Evolutionary conservation across 2,329 filamentous ascomycete genomes (phyloP).

Genomic region (Cladophialophora yegresii): DNA sequence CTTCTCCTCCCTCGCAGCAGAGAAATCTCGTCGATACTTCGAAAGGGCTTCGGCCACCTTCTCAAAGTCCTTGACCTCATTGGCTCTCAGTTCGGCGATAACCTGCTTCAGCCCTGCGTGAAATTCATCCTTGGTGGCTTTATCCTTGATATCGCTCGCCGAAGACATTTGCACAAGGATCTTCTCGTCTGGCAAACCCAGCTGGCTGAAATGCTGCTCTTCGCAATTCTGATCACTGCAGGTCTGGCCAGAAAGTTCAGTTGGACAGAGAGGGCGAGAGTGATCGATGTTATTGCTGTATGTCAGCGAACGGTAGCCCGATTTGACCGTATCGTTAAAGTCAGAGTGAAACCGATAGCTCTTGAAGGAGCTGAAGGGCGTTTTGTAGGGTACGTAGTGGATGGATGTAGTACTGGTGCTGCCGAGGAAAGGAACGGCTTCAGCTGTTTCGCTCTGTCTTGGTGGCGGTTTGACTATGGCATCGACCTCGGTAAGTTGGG

Average conservation of each 20-base stretch:
- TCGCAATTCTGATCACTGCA: constrained; percentile 76
- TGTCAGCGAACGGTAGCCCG: constrained; percentile 84
- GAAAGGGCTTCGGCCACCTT: constrained; percentile 53
- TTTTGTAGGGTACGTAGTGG: constrained; percentile 70
- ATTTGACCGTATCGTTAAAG: constrained; percentile 67
- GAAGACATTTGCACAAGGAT: constrained; percentile 54
- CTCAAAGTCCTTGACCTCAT: constrained; percentile 54
- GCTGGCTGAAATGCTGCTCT: constrained; percentile 76
- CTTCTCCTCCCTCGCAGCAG: constrained; percentile 18
- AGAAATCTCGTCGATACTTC: constrained; percentile 50
- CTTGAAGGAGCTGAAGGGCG: constrained; percentile 78
- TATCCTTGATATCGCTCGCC: constrained; percentile 49
- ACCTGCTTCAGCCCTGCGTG: constrained; percentile 51
- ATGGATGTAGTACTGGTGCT: constrained; percentile 25
- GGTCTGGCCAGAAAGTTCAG: constrained; percentile 67
- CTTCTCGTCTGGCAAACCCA: constrained; percentile 63
- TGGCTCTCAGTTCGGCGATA: constrained; percentile 53
- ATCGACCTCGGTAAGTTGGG: constrained; percentile 22
- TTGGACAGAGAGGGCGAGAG: constrained; percentile 71
- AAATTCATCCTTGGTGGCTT: constrained; percentile 49
- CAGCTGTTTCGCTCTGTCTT: background rate
- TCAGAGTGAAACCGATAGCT: constrained; percentile 86
- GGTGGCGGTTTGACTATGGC: constrained; percentile 18
- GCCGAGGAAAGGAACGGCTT: constrained; percentile 8
- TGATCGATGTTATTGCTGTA: constrained; percentile 90